Conservation (phyloP, 75 land plant species). For the Azolla pinnata region DNA sequence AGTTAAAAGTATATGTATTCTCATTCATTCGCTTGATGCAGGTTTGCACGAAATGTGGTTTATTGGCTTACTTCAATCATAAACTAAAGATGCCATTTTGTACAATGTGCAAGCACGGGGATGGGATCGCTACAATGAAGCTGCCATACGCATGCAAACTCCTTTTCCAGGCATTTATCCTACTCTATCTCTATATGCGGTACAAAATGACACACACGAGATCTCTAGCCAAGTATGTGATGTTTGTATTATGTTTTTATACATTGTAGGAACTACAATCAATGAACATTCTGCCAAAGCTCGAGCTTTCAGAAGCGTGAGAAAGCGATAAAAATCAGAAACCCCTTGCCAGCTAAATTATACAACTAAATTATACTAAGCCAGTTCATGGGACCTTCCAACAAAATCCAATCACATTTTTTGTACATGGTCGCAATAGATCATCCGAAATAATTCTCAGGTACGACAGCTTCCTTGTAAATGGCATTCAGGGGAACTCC, state of each 20-base stretch:
- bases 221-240: background rate
- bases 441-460: no score
- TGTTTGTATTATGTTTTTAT: background rate
- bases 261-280: slow-evolving; percentile 74
- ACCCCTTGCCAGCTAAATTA: no score
- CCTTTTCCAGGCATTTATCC: slow-evolving; percentile 59
- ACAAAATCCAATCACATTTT: no score
- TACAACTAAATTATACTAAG: no score
- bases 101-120: slow-evolving; percentile 77
- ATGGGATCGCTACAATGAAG: slow-evolving; percentile 76
- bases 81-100: slow-evolving; percentile 72
- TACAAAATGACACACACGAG: background rate
- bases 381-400: no score
- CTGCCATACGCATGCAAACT: slow-evolving; percentile 99
- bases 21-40: slow-evolving; percentile 29
- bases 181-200: background rate
- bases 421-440: no score
- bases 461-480: no score
- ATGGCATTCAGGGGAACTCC: no score
- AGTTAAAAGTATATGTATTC: no score
- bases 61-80: slow-evolving; percentile 78
- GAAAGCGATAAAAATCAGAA: no score
- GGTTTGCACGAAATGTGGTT: slow-evolving; percentile 96
- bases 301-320: slow-evolving; percentile 66
- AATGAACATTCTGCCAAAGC: slow-evolving; percentile 82